phyloP scores from a whole-genome alignment of 192 early-diverging fungal species.

The Backusella australiensis region DNA sequence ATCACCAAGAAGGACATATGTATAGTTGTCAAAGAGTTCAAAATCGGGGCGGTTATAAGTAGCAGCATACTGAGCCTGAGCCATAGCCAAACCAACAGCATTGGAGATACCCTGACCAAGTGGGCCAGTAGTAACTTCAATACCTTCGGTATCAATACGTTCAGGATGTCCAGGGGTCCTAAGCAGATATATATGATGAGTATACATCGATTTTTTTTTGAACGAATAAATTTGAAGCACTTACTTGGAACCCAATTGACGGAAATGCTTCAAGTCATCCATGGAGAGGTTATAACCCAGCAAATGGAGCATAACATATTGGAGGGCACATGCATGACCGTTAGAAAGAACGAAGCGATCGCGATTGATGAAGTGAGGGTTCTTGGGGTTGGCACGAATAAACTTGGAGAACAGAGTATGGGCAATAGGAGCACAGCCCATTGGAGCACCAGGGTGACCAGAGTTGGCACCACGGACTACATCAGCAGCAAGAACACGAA shows the following conservation, averaged over 20 bases:
- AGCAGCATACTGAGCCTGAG: slow-evolving; percentile 84
- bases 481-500: slow-evolving; percentile 88
- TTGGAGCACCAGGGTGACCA: slow-evolving; percentile 96
- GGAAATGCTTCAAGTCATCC: slow-evolving; percentile 90
- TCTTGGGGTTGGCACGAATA: slow-evolving; percentile 81
- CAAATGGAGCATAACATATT: slow-evolving; percentile 89
- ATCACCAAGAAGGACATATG: slow-evolving; percentile 85
- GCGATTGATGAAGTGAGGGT: slow-evolving; percentile 91
- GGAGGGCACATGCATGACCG: slow-evolving; percentile 94
- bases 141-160: slow-evolving; percentile 77
- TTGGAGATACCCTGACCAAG: slow-evolving; percentile 91
- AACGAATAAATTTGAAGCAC: slow-evolving; percentile 22
- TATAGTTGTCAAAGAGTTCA: slow-evolving; percentile 83
- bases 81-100: slow-evolving; percentile 91
- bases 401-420: slow-evolving; percentile 85
- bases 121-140: slow-evolving; percentile 97
- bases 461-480: slow-evolving; percentile 86
- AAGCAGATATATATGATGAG: slow-evolving; percentile 3
- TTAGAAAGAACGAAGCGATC: slow-evolving; percentile 98
- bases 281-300: slow-evolving; percentile 84
- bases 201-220: not conserved
- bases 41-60: slow-evolving; percentile 90
- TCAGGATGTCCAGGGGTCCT: slow-evolving; percentile 98
- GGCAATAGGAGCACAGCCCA: slow-evolving; percentile 96
- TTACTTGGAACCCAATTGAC: slow-evolving; percentile 78